phyloP scores from a whole-genome alignment of 2,329 filamentous ascomycete genomes.

The Neophaeococcomyces mojaviensis region DNA sequence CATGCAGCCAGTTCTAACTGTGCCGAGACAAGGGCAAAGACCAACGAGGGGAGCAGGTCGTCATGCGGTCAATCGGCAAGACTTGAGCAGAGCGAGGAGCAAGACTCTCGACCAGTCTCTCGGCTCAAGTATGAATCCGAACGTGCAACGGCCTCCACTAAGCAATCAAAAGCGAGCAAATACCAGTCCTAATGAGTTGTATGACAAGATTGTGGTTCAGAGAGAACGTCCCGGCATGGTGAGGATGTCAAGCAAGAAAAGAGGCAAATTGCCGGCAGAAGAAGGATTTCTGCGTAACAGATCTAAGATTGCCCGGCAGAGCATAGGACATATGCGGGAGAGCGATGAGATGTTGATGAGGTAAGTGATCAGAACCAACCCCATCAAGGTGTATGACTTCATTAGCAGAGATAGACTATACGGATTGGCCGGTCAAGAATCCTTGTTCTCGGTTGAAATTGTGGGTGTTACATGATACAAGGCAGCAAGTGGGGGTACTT shows the following conservation, averaged over 20 bases:
- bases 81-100: background rate
- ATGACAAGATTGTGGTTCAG: background rate
- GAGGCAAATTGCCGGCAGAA: constrained; percentile 1
- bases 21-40: background rate
- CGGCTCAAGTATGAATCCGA: background rate
- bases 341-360: too few species aligned
- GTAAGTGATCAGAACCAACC: too few species aligned
- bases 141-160: background rate
- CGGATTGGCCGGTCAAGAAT: too few species aligned
- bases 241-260: constrained; percentile 5
- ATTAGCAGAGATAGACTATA: too few species aligned
- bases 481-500: too few species aligned
- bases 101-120: constrained; percentile 1
- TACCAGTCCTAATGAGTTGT: background rate
- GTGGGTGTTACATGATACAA: too few species aligned
- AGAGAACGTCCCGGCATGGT: background rate
- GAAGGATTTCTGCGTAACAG: too few species aligned
- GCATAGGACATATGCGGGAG: too few species aligned
- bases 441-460: too few species aligned
- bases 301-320: too few species aligned
- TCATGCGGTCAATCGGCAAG: background rate
- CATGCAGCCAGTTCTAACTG: background rate
- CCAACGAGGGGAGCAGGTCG: constrained; percentile 1
- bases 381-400: too few species aligned
- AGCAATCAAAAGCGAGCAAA: background rate